Evolutionary conservation across 805 yeast genomes (phyloP).

Genomic region (Kluyveromyces starmeri): DNA sequence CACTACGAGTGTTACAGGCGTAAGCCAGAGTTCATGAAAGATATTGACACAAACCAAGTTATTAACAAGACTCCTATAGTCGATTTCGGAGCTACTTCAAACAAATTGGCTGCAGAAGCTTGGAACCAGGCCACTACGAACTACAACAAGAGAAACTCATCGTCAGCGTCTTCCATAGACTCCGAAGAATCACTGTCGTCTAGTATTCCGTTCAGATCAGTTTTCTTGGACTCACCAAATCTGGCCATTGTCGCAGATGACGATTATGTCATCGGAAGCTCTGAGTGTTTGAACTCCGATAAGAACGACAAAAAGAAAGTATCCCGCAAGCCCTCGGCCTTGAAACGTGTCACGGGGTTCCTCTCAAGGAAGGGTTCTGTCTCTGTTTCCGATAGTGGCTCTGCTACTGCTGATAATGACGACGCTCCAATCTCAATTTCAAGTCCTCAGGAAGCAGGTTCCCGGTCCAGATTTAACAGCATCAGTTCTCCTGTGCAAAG

Average conservation of each 20-base stretch:
- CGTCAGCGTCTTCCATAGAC: conserved; percentile 7
- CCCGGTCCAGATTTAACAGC: conserved; percentile 11
- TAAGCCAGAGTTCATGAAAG: conserved; percentile 48
- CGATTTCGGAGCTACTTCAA: conserved; percentile 11
- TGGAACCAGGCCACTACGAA: conserved; percentile 9
- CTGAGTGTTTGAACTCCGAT: conserved; percentile 4
- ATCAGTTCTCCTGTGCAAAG: conserved; percentile 9
- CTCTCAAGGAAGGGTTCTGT: conserved; percentile 17
- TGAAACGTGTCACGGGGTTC: conserved; percentile 16
- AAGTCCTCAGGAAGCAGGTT: not conserved
- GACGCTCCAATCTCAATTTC: too few relatives aligned
- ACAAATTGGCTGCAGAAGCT: conserved; percentile 8
- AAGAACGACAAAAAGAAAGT: conserved; percentile 8
- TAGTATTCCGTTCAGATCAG: conserved; percentile 9
- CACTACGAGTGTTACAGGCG: conserved; percentile 84
- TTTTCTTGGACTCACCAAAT: conserved; percentile 7
- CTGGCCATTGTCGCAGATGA: conserved; percentile 11
- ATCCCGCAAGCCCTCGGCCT: conserved; percentile 12
- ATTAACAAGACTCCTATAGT: conserved; percentile 27
- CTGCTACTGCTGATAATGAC: not conserved
- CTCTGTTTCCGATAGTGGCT: not conserved
- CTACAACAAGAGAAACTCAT: not conserved
- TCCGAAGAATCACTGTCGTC: conserved; percentile 9
- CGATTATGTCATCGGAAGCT: conserved; percentile 12
- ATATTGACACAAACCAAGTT: conserved; percentile 17